These are phyloP conservation scores for Thelonectria olida DNA, from an alignment of 2,329 filamentous ascomycete species.

Conservation along the genomic window DNA sequence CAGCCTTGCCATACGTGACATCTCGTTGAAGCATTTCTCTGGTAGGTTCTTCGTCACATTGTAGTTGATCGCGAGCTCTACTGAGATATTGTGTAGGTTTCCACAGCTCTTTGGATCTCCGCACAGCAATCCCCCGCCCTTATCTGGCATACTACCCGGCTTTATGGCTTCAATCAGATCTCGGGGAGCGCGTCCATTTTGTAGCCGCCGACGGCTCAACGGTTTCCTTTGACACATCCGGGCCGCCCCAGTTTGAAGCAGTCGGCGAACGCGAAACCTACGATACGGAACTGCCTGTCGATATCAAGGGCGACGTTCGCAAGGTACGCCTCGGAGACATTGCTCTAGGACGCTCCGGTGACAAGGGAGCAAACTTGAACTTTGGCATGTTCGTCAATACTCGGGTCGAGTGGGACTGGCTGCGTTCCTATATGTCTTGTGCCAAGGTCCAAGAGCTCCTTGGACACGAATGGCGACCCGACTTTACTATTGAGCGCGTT, in stretches of 20 bases:
- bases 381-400: no score
- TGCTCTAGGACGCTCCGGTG: constrained; percentile 44
- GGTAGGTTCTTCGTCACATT: no score
- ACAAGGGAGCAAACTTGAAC: constrained; percentile 48
- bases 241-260: neutral
- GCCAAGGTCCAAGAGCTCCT: constrained; percentile 53
- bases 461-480: constrained; percentile 53
- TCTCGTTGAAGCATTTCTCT: no score
- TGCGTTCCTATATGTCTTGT: no score
- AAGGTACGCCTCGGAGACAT: constrained; percentile 40
- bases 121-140: constrained; percentile 45
- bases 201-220: constrained; percentile 21
- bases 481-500: constrained; percentile 53
- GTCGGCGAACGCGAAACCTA: no score
- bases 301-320: neutral
- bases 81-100: no score
- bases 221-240: no score
- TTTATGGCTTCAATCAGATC: constrained; percentile 15
- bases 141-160: constrained; percentile 47
- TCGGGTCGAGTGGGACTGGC: no score
- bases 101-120: constrained; percentile 48
- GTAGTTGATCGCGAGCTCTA: no score
- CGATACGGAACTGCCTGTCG: neutral
- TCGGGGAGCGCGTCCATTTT: constrained; percentile 33
- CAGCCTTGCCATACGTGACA: no score